Evolutionary conservation across 768 basidiomycete genomes (phyloP).

Genomic region (Dioszegia crocea): DNA sequence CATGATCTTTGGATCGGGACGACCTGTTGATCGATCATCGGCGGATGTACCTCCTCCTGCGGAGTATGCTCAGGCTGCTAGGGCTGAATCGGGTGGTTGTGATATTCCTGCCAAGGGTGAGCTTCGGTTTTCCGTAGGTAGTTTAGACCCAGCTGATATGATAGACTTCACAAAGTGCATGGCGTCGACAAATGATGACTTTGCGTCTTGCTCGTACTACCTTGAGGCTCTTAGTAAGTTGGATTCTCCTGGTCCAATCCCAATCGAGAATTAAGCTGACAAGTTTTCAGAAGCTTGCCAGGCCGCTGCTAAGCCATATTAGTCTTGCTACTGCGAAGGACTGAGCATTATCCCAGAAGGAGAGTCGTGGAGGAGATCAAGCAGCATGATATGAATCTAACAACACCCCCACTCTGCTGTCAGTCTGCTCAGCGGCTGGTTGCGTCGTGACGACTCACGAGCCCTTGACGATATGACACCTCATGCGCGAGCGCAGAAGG

Average conservation of each 20-base stretch:
- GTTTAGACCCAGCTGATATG: neutral
- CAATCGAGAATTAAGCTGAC: slow-evolving; percentile 15
- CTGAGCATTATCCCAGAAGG: neutral
- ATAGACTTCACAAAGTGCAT: slow-evolving; percentile 50
- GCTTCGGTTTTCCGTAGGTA: slow-evolving; percentile 2
- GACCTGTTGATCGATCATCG: slow-evolving; percentile 20
- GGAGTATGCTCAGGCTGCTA: slow-evolving; percentile 34
- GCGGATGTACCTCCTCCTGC: slow-evolving; percentile 29
- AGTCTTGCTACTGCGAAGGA: slow-evolving; percentile 3
- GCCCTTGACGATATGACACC: too few species aligned
- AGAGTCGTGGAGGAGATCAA: too few species aligned
- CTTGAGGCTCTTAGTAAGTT: slow-evolving; percentile 45
- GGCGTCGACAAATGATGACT: slow-evolving; percentile 48
- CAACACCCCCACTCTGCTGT: too few species aligned
- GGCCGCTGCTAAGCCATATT: slow-evolving; percentile 49
- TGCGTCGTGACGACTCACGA: too few species aligned
- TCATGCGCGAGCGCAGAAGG: too few species aligned
- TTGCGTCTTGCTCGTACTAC: slow-evolving; percentile 48
- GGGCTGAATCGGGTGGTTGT: slow-evolving; percentile 32
- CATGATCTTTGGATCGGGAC: slow-evolving; percentile 47
- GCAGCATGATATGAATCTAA: too few species aligned
- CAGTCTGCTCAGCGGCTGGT: too few species aligned
- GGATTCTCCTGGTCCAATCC: neutral
- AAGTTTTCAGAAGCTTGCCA: slow-evolving; percentile 46
- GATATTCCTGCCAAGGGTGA: slow-evolving; percentile 48